Evolutionary conservation across 805 yeast species (phyloP), one percentile per base, ranked within the genome.

Genomic region (Candida hungchunana): DNA sequence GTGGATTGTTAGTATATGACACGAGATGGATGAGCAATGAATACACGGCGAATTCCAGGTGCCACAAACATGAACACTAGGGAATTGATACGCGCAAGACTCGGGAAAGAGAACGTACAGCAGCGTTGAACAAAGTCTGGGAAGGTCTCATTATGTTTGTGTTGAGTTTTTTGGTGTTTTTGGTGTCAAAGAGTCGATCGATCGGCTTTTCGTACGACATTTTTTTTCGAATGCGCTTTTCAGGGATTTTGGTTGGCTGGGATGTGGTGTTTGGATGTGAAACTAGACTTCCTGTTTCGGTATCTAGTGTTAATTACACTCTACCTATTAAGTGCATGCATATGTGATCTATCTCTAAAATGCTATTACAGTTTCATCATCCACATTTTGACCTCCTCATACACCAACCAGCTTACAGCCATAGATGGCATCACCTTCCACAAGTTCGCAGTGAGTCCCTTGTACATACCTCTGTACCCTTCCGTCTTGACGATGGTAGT

Each of bases 331-430:
- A n/a, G 11, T 29, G 14, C 22, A 19, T 31, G 16, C 15, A 13
- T 26, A 18, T n/a, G 32, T 11, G 22, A n/a, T 28, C 14, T 13
- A 28, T 29, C 8, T 25, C 14, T 29, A 31, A 38, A 13, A 44
- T 24, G 25, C 22, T 28, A n/a, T 31, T 32, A 47, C 26, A 47
- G 18, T 4, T 21, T 37, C 30, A 49, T 40, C 39, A 62, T 31
- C 16, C 44, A 36, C 15, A 75, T 83, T 48, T 79, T 76, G 34
- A 85, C 67, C 21, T 80, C 61, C 47, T 94, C 97, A 58, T 77
- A 81, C 43, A 84, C 77, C 48, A 88, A 67, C 96, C 97, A 90
- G 42, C 90, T 86, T 13, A 89, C 87, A 4, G 97, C 97, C 89
- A 93, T 90, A 11, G 93, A 79, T 0, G 97, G 97, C 31, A 87